Evolutionary conservation across 208 protist species (phyloP).

Genomic region (Pavlovales sp.): DNA sequence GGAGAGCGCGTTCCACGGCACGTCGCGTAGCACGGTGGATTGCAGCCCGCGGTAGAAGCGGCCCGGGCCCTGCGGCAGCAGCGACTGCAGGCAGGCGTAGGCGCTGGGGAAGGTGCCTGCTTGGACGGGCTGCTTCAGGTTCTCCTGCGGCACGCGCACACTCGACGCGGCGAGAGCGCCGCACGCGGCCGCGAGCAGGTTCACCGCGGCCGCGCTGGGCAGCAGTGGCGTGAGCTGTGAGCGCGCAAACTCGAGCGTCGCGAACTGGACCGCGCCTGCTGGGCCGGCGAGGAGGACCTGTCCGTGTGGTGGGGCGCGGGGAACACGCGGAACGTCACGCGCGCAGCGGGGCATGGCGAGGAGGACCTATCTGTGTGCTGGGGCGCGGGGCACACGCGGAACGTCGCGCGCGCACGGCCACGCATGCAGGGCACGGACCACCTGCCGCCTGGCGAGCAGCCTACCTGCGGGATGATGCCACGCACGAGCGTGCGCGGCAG

Average conservation of each 20-base stretch:
- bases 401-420: too few relatives aligned
- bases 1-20: conserved; percentile 40
- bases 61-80: neutral
- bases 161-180: conserved; percentile 35
- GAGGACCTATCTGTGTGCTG: too few relatives aligned
- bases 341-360: too few relatives aligned
- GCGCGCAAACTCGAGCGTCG: neutral
- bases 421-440: too few relatives aligned
- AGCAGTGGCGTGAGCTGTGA: neutral
- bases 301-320: too few relatives aligned
- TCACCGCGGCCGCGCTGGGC: neutral
- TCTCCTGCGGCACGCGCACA: conserved; percentile 36
- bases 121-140: conserved; percentile 34
- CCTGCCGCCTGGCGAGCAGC: too few relatives aligned
- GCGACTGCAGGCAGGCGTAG: neutral
- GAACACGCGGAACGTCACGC: too few relatives aligned
- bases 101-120: conserved; percentile 26
- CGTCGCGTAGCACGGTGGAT: conserved; percentile 15
- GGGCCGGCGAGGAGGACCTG: conserved; percentile 38
- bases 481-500: too few relatives aligned
- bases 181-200: neutral
- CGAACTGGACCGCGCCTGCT: conserved; percentile 21
- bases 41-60: conserved; percentile 23
- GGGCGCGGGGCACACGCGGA: too few relatives aligned
- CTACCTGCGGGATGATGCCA: too few relatives aligned